A percentile compares a stretch with the other conserved stretches of the same genome.
These are phyloP conservation scores for Boletus rubescentipes DNA, from an alignment of 768 basidiomycete species.

Conservation along the genomic window DNA sequence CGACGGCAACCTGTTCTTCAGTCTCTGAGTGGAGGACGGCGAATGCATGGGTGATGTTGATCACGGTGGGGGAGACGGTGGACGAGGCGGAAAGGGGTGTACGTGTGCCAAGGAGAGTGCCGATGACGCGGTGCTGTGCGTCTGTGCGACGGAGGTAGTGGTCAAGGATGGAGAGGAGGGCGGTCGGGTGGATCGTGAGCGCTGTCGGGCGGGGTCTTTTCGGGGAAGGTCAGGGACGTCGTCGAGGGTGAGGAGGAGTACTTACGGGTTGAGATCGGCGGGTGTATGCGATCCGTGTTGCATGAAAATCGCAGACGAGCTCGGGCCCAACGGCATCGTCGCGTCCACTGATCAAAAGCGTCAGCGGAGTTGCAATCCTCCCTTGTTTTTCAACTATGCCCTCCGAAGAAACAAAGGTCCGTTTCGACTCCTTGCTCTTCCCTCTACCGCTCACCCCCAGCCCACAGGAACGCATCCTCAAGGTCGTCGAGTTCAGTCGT, in stretches of 20 bases:
- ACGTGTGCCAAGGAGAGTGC: constrained; percentile 87
- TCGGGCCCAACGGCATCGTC: constrained; percentile 49
- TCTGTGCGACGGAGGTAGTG: constrained; percentile 90
- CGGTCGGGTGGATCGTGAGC: constrained; percentile 87
- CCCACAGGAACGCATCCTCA: constrained; percentile 70
- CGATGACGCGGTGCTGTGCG: constrained; percentile 86
- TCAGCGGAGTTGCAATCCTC: constrained; percentile 33
- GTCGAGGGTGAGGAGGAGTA: background rate
- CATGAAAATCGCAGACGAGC: constrained; percentile 46
- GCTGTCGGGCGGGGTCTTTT: constrained; percentile 66
- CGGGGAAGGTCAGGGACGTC: background rate
- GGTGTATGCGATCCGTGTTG: constrained; percentile 33
- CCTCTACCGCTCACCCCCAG: background rate
- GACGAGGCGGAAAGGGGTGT: constrained; percentile 38
- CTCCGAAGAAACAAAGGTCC: constrained; percentile 88
- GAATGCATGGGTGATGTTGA: constrained; percentile 84
- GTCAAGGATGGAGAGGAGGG: constrained; percentile 92
- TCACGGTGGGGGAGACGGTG: constrained; percentile 12
- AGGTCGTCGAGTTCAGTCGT: constrained; percentile 76
- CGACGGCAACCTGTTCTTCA: constrained; percentile 90
- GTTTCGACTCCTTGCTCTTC: constrained; percentile 1
- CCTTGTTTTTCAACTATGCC: constrained; percentile 52
- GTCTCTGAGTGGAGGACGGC: constrained; percentile 93
- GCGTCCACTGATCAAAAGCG: constrained; percentile 10
- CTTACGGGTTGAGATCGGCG: constrained; percentile 37